These are phyloP conservation scores for Phytophthora podocarpi DNA, from an alignment of 352 stramenopile genomes.

Conservation along the genomic window DNA sequence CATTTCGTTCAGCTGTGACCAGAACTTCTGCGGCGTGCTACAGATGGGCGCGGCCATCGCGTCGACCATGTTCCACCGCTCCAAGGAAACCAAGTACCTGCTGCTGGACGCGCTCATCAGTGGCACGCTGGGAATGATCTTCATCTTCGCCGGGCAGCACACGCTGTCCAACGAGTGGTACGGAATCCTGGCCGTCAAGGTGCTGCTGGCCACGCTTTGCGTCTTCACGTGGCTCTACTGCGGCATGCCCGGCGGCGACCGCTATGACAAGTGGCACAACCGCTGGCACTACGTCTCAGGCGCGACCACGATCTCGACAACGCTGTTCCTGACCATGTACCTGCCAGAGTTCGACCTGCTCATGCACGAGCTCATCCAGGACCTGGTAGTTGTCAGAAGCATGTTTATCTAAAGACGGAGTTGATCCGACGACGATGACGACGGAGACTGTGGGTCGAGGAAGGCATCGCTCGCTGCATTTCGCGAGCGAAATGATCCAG, in stretches of 20 bases:
- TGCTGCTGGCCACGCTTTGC: constrained; percentile 56
- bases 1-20: constrained; percentile 71
- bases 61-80: constrained; percentile 82
- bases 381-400: constrained; percentile 51
- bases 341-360: constrained; percentile 82
- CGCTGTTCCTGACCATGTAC: constrained; percentile 76
- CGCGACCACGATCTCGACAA: constrained; percentile 74
- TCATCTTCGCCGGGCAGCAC: constrained; percentile 70
- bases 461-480: neutral
- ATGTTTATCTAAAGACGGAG: constrained; percentile 48
- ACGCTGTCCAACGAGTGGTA: constrained; percentile 79
- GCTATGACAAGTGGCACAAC: constrained; percentile 84
- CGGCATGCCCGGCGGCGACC: constrained; percentile 66
- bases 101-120: constrained; percentile 81
- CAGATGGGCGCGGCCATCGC: constrained; percentile 73
- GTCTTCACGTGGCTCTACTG: constrained; percentile 86
- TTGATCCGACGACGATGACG: constrained; percentile 5
- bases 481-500: neutral
- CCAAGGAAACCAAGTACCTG: constrained; percentile 85
- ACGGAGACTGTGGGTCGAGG: neutral
- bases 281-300: constrained; percentile 86
- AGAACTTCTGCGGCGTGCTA: constrained; percentile 76
- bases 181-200: constrained; percentile 72
- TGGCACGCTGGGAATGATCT: constrained; percentile 70
- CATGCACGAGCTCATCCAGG: constrained; percentile 74